A percentile compares a stretch with the other conserved stretches of the same genome.
phyloP scores from a whole-genome alignment of 2,329 filamentous ascomycete species.

The Pyrenochaeta sp. region DNA sequence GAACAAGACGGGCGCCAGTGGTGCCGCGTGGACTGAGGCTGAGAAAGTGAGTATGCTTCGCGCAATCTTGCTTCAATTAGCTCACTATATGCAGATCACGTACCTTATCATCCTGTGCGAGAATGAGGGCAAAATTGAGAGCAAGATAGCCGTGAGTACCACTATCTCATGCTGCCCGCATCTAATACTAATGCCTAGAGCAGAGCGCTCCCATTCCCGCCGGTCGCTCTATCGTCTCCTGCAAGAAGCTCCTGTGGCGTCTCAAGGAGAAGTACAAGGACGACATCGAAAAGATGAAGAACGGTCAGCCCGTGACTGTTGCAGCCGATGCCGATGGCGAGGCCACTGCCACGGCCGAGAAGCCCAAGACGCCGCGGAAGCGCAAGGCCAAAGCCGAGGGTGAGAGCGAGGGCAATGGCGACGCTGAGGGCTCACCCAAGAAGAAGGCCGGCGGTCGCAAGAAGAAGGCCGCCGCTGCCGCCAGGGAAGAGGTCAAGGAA shows the following conservation, averaged over 20 bases:
- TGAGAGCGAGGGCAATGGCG: background rate
- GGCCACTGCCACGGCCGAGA: conserved; percentile 2
- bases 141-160: conserved; percentile 22
- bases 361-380: conserved; percentile 25
- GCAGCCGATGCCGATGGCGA: conserved; percentile 3
- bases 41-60: conserved; percentile 21
- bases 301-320: conserved; percentile 9
- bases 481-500: conserved; percentile 11
- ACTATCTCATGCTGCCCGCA: background rate
- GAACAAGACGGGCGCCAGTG: conserved; percentile 18
- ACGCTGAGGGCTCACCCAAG: conserved; percentile 16
- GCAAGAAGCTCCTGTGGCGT: conserved; percentile 33
- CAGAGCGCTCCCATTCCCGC: conserved; percentile 33
- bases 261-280: conserved; percentile 35
- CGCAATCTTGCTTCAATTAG: background rate
- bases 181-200: background rate
- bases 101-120: conserved; percentile 33
- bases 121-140: conserved; percentile 24
- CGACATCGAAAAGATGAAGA: conserved; percentile 33
- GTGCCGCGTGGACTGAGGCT: conserved; percentile 30
- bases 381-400: conserved; percentile 23
- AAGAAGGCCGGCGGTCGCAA: conserved; percentile 24
- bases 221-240: conserved; percentile 35
- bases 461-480: conserved; percentile 17
- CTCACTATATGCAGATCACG: conserved; percentile 24